These are phyloP conservation scores for Dactylonectria estremocensis DNA, from an alignment of 2,329 filamentous ascomycete species.

Conservation along the genomic window DNA sequence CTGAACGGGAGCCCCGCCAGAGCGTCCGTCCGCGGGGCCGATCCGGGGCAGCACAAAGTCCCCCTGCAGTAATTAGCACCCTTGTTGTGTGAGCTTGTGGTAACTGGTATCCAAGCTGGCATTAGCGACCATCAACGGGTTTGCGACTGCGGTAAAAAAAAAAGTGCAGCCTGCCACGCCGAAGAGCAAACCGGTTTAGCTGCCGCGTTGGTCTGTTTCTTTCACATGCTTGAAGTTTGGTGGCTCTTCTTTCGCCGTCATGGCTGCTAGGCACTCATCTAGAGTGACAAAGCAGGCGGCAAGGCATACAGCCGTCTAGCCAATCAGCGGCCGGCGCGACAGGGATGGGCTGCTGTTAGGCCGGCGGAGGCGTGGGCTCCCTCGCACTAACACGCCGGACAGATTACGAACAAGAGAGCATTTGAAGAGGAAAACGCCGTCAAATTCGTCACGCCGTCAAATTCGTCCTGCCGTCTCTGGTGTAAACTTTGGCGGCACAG, in stretches of 20 bases:
- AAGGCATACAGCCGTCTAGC: background rate
- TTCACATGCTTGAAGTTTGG: background rate
- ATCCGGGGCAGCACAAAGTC: background rate
- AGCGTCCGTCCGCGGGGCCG: background rate
- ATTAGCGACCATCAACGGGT: too few relatives aligned
- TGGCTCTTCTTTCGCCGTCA: background rate
- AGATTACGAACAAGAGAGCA: background rate
- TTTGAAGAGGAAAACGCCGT: background rate
- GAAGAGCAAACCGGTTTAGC: background rate
- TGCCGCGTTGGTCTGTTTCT: background rate
- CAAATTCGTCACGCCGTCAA: background rate
- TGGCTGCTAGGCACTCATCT: background rate
- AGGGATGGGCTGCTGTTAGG: constrained; percentile 7
- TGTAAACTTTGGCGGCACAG: background rate
- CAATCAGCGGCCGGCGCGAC: constrained; percentile 1
- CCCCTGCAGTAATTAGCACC: background rate
- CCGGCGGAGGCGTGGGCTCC: constrained; percentile 32
- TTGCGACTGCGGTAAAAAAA: background rate
- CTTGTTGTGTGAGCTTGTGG: background rate
- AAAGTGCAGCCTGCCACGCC: constrained; percentile 11
- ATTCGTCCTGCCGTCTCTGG: background rate
- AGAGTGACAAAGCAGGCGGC: background rate
- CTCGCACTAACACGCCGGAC: constrained; percentile 32
- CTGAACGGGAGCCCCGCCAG: background rate
- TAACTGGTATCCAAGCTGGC: too few relatives aligned